Evolutionary conservation across 2,329 filamentous ascomycete species (phyloP).

Genomic region (Xenosphaeropsis pyriputrescens): DNA sequence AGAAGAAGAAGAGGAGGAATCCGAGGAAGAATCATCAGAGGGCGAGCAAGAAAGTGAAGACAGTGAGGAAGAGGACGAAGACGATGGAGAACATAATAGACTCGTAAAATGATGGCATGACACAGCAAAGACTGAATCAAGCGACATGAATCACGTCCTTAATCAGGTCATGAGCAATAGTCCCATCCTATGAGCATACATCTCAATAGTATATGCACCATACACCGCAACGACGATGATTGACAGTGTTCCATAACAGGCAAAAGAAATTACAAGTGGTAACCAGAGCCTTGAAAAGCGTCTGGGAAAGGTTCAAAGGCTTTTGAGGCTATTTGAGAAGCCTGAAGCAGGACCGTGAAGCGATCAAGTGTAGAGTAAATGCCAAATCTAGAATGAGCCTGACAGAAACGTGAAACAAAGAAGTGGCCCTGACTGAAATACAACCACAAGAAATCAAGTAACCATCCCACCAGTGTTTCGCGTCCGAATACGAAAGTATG

Average conservation of each 20-base stretch:
- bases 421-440: slow-evolving; percentile 3
- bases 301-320: not conserved
- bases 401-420: slow-evolving; percentile 1
- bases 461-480: too few relatives aligned
- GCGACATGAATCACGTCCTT: too few relatives aligned
- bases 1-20: slow-evolving; percentile 28
- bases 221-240: too few relatives aligned
- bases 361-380: too few relatives aligned
- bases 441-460: slow-evolving; percentile 2
- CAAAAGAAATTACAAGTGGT: too few relatives aligned
- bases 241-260: too few relatives aligned
- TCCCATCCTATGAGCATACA: not conserved
- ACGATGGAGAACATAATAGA: slow-evolving; percentile 15
- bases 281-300: slow-evolving; percentile 1
- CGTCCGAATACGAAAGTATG: too few relatives aligned
- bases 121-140: not conserved
- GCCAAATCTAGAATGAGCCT: not conserved
- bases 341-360: too few relatives aligned
- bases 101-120: slow-evolving; percentile 13
- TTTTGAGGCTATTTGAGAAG: too few relatives aligned
- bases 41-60: slow-evolving; percentile 11
- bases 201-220: not conserved
- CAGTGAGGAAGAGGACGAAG: slow-evolving; percentile 12
- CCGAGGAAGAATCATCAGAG: slow-evolving; percentile 24
- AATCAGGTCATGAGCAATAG: not conserved